Percentiles rank a stretch among this genome's conserved stretches.
Evolutionary conservation across 176 grass and related monocot species (phyloP).

Genomic region (Oryza meridionalis): DNA sequence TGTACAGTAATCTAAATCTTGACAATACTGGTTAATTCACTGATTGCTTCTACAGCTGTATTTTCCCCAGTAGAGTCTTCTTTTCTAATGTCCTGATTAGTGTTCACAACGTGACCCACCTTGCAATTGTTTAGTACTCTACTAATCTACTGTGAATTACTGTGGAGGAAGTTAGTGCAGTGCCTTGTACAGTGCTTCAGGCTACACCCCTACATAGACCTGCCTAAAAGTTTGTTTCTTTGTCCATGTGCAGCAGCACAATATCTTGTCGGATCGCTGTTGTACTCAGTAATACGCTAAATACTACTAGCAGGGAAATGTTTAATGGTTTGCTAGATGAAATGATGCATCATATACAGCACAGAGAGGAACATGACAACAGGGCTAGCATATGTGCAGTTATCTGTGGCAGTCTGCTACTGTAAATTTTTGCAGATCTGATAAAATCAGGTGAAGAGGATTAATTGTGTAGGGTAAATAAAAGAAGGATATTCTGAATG

Average conservation of each 20-base stretch:
- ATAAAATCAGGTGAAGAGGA: slow-evolving; percentile 11
- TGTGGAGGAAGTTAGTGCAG: not conserved
- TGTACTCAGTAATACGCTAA: slow-evolving; percentile 16
- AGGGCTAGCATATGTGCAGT: slow-evolving; percentile 24
- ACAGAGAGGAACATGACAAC: slow-evolving; percentile 16
- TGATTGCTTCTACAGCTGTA: not conserved
- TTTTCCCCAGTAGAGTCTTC: not conserved
- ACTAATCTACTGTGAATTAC: slow-evolving; percentile 35
- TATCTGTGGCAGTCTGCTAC: slow-evolving; percentile 24
- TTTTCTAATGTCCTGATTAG: slow-evolving; percentile 13
- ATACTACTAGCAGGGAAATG: not conserved
- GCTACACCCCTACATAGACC: slow-evolving; percentile 14
- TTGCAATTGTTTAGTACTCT: slow-evolving; percentile 24
- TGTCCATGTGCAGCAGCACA: slow-evolving; percentile 46
- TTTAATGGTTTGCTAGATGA: slow-evolving; percentile 9
- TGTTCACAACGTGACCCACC: not conserved
- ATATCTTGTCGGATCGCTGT: slow-evolving; percentile 40
- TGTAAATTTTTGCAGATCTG: slow-evolving; percentile 44
- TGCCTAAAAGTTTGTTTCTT: slow-evolving; percentile 8
- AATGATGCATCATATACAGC: slow-evolving; percentile 14
- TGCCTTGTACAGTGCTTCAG: not conserved
- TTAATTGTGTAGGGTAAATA: not conserved
- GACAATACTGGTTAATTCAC: slow-evolving; percentile 28
- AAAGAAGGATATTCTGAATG: slow-evolving; percentile 7
- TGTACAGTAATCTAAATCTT: slow-evolving; percentile 31